Percentiles rank a stretch among this genome's conserved stretches.
Evolutionary conservation across 805 yeast species (phyloP).

Genomic region (Wickerhamiella vanderwaltii): DNA sequence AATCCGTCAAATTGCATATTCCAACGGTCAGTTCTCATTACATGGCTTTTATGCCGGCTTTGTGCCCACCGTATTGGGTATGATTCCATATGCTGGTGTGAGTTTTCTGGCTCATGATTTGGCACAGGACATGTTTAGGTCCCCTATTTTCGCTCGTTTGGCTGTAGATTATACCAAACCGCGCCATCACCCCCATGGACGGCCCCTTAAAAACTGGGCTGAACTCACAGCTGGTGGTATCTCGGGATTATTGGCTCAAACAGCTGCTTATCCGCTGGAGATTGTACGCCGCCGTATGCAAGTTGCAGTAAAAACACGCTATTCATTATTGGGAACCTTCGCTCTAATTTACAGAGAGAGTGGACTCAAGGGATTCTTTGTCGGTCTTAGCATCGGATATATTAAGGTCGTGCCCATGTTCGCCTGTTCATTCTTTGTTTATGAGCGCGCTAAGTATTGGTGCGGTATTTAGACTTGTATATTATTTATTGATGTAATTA

Average conservation of each 20-base stretch:
- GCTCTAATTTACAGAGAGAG: slow-evolving; percentile 51
- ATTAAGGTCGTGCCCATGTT: slow-evolving; percentile 94
- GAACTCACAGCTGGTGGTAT: slow-evolving; percentile 87
- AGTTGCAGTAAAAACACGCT: slow-evolving; percentile 48
- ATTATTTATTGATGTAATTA: neutral
- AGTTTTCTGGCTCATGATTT: slow-evolving; percentile 89
- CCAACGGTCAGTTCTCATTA: slow-evolving; percentile 23
- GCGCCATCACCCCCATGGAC: slow-evolving; percentile 31
- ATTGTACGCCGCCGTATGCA: slow-evolving; percentile 91
- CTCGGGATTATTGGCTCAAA: slow-evolving; percentile 92
- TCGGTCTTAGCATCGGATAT: slow-evolving; percentile 91
- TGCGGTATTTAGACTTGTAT: slow-evolving; percentile 41
- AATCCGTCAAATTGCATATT: slow-evolving; percentile 23
- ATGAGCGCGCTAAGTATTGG: slow-evolving; percentile 67
- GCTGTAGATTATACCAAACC: slow-evolving; percentile 29
- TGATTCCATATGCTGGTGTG: slow-evolving; percentile 97
- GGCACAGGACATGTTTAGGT: slow-evolving; percentile 73
- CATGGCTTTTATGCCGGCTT: slow-evolving; percentile 88
- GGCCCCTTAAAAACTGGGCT: slow-evolving; percentile 79
- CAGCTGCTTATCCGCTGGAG: slow-evolving; percentile 95
- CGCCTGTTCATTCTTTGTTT: slow-evolving; percentile 89
- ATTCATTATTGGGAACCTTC: slow-evolving; percentile 27
- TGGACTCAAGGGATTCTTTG: slow-evolving; percentile 81
- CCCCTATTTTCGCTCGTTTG: slow-evolving; percentile 40
- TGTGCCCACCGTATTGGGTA: slow-evolving; percentile 84